Conservation (phyloP, 805 yeast genomes). For the Lachancea fermentati region DNA sequence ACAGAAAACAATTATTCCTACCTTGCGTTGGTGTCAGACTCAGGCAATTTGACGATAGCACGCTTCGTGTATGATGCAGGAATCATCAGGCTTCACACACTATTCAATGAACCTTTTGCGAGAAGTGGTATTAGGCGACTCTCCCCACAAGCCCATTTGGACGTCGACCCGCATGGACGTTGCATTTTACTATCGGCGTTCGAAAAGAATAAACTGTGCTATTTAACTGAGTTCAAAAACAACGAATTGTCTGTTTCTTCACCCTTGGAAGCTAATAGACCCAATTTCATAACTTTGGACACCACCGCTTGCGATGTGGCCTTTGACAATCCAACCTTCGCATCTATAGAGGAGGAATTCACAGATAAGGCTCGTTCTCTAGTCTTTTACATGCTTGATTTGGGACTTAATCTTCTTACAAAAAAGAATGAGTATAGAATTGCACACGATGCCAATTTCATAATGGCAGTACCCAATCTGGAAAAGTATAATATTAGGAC, state of each 20-base stretch:
- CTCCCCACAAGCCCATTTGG: conserved; percentile 68
- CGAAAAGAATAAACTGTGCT: conserved; percentile 69
- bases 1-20: conserved; percentile 51
- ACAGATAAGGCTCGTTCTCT: conserved; percentile 36
- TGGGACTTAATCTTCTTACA: conserved; percentile 75
- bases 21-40: conserved; percentile 68
- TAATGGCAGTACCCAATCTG: conserved; percentile 61
- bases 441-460: conserved; percentile 32
- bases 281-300: conserved; percentile 45
- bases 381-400: conserved; percentile 74
- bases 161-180: conserved; percentile 66
- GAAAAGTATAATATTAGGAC: conserved; percentile 20
- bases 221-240: conserved; percentile 49
- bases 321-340: conserved; percentile 80
- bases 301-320: conserved; percentile 65
- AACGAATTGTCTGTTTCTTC: conserved; percentile 51
- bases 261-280: conserved; percentile 64
- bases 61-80: conserved; percentile 35
- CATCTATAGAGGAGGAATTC: conserved; percentile 64
- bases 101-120: conserved; percentile 58
- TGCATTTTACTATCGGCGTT: conserved; percentile 66
- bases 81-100: conserved; percentile 40
- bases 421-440: conserved; percentile 40
- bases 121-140: conserved; percentile 72
- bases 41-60: conserved; percentile 62